phyloP scores from a whole-genome alignment of 1,139 yeast species.

The Blastobotrys buckinghamii region DNA sequence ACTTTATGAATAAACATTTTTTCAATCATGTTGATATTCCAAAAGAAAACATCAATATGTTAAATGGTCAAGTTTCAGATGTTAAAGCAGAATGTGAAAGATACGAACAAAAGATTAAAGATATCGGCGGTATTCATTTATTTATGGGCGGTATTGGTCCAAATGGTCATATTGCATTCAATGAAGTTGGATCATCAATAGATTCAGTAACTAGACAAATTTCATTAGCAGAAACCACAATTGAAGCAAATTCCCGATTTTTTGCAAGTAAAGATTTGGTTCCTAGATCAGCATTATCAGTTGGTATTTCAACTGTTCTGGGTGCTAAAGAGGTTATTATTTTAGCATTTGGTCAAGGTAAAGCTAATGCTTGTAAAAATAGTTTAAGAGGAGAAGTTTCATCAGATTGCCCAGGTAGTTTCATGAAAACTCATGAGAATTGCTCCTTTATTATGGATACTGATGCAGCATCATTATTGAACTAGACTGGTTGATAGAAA shows the following conservation, averaged over 20 bases:
- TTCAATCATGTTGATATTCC: constrained; percentile 57
- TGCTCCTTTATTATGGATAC: constrained; percentile 24
- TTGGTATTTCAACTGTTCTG: constrained; percentile 57
- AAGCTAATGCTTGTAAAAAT: constrained; percentile 26
- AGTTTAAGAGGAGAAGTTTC: constrained; percentile 24
- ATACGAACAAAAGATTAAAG: constrained; percentile 48
- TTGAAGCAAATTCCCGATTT: constrained; percentile 53
- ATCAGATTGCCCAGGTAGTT: constrained; percentile 27
- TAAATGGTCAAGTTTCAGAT: constrained; percentile 48
- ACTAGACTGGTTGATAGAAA: neutral
- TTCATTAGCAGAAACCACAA: constrained; percentile 46
- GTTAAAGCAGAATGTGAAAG: constrained; percentile 43
- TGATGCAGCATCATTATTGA: constrained; percentile 18
- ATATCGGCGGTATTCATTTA: constrained; percentile 48
- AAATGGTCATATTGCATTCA: constrained; percentile 61
- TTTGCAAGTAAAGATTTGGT: constrained; percentile 45
- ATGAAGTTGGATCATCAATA: constrained; percentile 52
- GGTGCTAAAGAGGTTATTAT: constrained; percentile 50
- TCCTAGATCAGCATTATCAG: constrained; percentile 50
- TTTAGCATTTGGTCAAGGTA: constrained; percentile 27
- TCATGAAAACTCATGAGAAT: constrained; percentile 22
- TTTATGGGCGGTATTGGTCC: constrained; percentile 62
- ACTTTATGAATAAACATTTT: constrained; percentile 54
- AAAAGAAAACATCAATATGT: constrained; percentile 48
- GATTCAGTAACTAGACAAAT: constrained; percentile 47